Conservation (phyloP, 495 filamentous ascomycete genomes). For the Aspergillus wentii region DNA sequence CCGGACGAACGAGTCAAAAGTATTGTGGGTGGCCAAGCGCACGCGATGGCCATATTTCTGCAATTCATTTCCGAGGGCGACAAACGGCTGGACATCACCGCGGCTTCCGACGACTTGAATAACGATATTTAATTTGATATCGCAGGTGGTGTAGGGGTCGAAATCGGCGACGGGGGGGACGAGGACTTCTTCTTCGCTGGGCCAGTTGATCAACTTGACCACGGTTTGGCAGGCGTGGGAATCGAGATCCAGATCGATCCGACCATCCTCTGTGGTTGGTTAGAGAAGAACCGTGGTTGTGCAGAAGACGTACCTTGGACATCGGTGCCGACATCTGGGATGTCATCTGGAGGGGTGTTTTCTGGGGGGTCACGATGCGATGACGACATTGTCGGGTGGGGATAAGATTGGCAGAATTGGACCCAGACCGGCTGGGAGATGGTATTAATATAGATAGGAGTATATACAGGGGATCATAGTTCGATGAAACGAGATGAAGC, state of each 20-base stretch:
- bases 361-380: too few relatives aligned
- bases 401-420: too few relatives aligned
- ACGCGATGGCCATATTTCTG: constrained; percentile 47
- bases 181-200: constrained; percentile 4
- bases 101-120: constrained; percentile 51
- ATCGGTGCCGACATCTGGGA: background rate
- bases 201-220: constrained; percentile 10
- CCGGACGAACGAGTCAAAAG: constrained; percentile 52
- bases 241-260: constrained; percentile 21
- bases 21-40: constrained; percentile 58
- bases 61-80: constrained; percentile 48
- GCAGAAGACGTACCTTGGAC: background rate
- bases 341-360: too few relatives aligned
- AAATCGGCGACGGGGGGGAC: constrained; percentile 5
- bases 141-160: constrained; percentile 6
- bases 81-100: constrained; percentile 52
- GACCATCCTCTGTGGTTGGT: constrained; percentile 17
- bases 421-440: too few relatives aligned
- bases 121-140: constrained; percentile 39
- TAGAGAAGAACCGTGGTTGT: background rate
- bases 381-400: too few relatives aligned
- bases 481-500: too few relatives aligned
- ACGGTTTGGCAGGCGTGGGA: constrained; percentile 15
- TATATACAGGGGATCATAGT: too few relatives aligned
- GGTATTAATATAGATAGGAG: too few relatives aligned